Conservation (phyloP, 495 filamentous ascomycete genomes). For the Penicillium psychrofluorescens region DNA sequence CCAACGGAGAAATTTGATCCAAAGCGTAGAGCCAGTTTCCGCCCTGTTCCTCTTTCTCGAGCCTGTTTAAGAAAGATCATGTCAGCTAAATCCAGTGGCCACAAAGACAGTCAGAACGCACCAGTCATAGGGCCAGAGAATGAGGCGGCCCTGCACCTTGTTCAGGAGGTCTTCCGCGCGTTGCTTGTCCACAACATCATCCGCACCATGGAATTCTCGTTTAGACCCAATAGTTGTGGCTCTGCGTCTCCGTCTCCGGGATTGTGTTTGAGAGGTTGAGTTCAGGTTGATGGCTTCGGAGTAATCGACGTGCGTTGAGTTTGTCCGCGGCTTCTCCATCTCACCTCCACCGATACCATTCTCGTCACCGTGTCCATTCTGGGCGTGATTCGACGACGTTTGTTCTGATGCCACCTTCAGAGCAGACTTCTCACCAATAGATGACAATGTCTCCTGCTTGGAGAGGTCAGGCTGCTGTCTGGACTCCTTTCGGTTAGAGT, state of each 20-base stretch:
- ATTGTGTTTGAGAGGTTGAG: constrained; percentile 21
- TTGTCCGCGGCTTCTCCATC: constrained; percentile 24
- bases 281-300: constrained; percentile 44
- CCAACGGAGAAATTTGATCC: constrained; percentile 88
- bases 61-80: constrained; percentile 28
- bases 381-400: constrained; percentile 6
- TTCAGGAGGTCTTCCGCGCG: constrained; percentile 76
- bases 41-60: constrained; percentile 79
- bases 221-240: constrained; percentile 70
- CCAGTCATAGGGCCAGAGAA: constrained; percentile 94
- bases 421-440: constrained; percentile 38
- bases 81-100: neutral
- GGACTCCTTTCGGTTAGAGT: constrained; percentile 2
- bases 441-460: constrained; percentile 21
- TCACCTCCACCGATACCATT: constrained; percentile 19
- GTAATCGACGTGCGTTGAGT: constrained; percentile 35
- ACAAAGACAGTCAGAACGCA: constrained; percentile 15
- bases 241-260: constrained; percentile 55
- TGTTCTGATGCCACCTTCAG: constrained; percentile 22
- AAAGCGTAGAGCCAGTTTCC: constrained; percentile 97
- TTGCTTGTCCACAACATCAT: constrained; percentile 63
- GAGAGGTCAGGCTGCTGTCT: constrained; percentile 18
- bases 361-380: constrained; percentile 17
- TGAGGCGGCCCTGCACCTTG: constrained; percentile 80
- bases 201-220: constrained; percentile 60